Evolutionary conservation across 768 basidiomycete genomes (phyloP).

Genomic region (Naematelia aurantialba): DNA sequence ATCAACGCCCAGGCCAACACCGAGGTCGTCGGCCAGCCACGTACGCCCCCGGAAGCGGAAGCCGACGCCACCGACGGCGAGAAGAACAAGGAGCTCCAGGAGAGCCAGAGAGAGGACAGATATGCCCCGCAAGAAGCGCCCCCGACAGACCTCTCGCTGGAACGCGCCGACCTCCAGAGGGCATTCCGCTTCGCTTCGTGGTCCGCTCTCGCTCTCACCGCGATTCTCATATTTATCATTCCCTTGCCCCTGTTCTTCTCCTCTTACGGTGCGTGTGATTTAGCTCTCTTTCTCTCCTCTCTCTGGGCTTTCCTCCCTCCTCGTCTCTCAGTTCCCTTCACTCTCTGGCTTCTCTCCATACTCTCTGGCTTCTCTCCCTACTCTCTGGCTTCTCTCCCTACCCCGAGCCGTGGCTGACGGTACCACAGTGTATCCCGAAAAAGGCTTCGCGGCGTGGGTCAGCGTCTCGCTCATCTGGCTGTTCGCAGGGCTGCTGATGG

Average conservation of each 20-base stretch:
- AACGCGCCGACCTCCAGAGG: constrained; percentile 62
- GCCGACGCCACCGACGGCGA: constrained; percentile 33
- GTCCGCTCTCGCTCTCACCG: constrained; percentile 51
- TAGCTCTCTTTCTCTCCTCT: background rate
- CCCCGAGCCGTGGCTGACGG: too few species aligned
- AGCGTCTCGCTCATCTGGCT: constrained; percentile 77
- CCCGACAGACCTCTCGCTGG: constrained; percentile 56
- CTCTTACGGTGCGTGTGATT: constrained; percentile 52
- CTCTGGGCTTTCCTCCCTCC: too few species aligned
- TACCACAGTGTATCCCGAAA: constrained; percentile 23
- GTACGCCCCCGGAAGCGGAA: constrained; percentile 41
- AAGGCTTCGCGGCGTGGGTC: constrained; percentile 63
- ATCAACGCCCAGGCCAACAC: constrained; percentile 58
- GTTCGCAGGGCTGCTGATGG: constrained; percentile 68
- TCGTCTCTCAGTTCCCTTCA: background rate
- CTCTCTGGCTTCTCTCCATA: constrained; percentile 5
- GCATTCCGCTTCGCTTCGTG: constrained; percentile 78
- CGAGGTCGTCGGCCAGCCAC: constrained; percentile 4
- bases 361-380: too few species aligned
- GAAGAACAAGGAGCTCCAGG: constrained; percentile 31
- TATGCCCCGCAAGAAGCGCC: constrained; percentile 29
- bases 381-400: too few species aligned
- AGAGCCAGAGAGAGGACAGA: constrained; percentile 6
- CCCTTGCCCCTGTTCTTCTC: constrained; percentile 86
- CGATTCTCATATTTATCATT: constrained; percentile 54